Evolutionary conservation across 257 asterid genomes (phyloP).

Genomic region (Knoxia roxburghii): DNA sequence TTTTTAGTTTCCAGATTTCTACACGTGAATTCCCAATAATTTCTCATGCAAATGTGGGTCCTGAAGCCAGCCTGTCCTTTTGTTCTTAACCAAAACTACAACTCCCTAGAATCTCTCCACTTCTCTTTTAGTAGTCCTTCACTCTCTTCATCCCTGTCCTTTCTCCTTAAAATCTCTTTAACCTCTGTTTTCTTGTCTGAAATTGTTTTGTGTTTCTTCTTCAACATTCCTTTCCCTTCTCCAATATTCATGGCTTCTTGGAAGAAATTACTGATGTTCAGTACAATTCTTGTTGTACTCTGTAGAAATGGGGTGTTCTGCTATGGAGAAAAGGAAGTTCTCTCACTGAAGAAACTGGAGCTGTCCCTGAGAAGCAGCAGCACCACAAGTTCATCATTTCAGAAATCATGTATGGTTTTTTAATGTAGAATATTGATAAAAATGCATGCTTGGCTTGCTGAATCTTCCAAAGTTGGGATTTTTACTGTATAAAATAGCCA

Average conservation of each 20-base stretch:
- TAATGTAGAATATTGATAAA: constrained; percentile 14
- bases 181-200: no score
- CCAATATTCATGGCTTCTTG: constrained; percentile 5
- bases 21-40: constrained; percentile 95
- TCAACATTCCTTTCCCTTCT: background rate
- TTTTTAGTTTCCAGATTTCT: constrained; percentile 17
- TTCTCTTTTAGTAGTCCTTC: background rate
- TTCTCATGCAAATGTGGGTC: constrained; percentile 93
- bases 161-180: background rate
- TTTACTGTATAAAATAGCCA: background rate
- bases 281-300: constrained; percentile 12
- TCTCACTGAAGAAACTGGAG: constrained; percentile 38
- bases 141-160: background rate
- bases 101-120: constrained; percentile 48
- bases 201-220: background rate
- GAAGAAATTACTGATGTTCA: background rate
- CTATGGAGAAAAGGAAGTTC: constrained; percentile 35
- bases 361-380: constrained; percentile 15
- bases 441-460: background rate
- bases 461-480: background rate
- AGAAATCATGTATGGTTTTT: constrained; percentile 68
- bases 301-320: constrained; percentile 20
- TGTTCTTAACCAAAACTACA: constrained; percentile 68
- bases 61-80: constrained; percentile 56
- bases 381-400: constrained; percentile 28